phyloP scores from a whole-genome alignment of 2,329 filamentous ascomycete species.

The Thelonectria olida region DNA sequence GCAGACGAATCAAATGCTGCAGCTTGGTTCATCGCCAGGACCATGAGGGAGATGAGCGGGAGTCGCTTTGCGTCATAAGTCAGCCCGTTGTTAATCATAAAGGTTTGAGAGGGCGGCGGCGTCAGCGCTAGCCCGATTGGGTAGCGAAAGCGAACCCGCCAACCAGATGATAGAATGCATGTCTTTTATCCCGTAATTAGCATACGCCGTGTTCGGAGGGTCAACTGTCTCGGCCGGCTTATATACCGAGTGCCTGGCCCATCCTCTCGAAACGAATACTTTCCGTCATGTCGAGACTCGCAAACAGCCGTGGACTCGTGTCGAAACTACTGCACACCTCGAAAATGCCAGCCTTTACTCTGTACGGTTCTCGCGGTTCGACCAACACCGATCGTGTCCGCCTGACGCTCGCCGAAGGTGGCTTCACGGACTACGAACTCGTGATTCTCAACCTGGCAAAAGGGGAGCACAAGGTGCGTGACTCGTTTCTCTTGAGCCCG shows the following conservation, averaged over 20 bases:
- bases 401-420: conserved; percentile 53
- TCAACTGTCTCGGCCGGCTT: conserved; percentile 1
- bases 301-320: conserved; percentile 32
- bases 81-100: too few relatives aligned
- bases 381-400: conserved; percentile 55
- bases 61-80: neutral
- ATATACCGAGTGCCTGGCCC: conserved; percentile 18
- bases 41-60: neutral
- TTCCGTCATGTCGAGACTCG: conserved; percentile 42
- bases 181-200: too few relatives aligned
- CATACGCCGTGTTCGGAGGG: neutral
- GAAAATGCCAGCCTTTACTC: conserved; percentile 54
- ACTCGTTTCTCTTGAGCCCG: conserved; percentile 15
- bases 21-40: neutral
- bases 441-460: conserved; percentile 50
- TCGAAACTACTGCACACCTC: conserved; percentile 42
- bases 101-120: too few relatives aligned
- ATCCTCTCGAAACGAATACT: neutral
- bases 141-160: conserved; percentile 45
- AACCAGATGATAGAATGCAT: conserved; percentile 33
- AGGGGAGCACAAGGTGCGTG: conserved; percentile 52
- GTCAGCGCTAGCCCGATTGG: conserved; percentile 40
- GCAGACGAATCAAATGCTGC: conserved; percentile 21
- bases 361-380: conserved; percentile 52
- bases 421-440: conserved; percentile 53